Evolutionary conservation across 192 early-diverging fungal genomes (phyloP).

Genomic region (Phlyctochytrium planicorne): DNA sequence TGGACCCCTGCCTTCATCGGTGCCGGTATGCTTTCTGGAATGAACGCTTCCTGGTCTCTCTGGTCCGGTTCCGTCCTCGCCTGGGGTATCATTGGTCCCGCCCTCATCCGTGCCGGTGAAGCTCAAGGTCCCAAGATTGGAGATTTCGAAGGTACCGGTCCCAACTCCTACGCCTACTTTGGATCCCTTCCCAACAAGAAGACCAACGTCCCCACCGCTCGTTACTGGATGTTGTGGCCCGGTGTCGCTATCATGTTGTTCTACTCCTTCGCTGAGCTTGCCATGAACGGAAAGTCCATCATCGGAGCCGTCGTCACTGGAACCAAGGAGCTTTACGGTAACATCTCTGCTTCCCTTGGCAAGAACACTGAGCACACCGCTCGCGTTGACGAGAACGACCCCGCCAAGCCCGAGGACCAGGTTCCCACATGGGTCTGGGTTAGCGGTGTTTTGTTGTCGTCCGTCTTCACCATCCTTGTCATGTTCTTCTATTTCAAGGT

Average conservation of each 20-base stretch:
- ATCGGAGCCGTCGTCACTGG: slow-evolving; percentile 43
- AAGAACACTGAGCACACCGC: background rate
- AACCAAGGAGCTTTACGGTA: slow-evolving; percentile 8
- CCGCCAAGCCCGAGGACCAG: slow-evolving; percentile 48
- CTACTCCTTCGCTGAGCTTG: slow-evolving; percentile 61
- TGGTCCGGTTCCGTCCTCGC: slow-evolving; percentile 52
- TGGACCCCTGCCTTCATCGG: no score
- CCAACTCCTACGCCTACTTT: slow-evolving; percentile 10
- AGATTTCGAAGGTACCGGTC: slow-evolving; percentile 9
- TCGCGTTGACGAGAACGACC: slow-evolving; percentile 36
- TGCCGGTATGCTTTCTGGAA: no score
- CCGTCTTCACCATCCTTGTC: slow-evolving; percentile 51
- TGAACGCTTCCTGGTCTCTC: no score
- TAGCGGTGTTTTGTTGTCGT: slow-evolving; percentile 63
- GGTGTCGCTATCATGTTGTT: slow-evolving; percentile 68
- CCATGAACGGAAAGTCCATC: slow-evolving; percentile 44
- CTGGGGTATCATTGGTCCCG: slow-evolving; percentile 62
- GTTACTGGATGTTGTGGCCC: slow-evolving; percentile 70
- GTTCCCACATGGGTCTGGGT: slow-evolving; percentile 64
- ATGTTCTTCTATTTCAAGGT: slow-evolving; percentile 69
- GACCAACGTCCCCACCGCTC: slow-evolving; percentile 42
- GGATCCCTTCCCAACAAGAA: slow-evolving; percentile 9
- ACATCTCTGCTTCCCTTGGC: slow-evolving; percentile 1
- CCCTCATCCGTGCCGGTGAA: slow-evolving; percentile 43
- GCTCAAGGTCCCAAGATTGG: slow-evolving; percentile 26